These are phyloP conservation scores for Didymosphaeria variabile DNA, from an alignment of 2,329 filamentous ascomycete species.

Conservation along the genomic window DNA sequence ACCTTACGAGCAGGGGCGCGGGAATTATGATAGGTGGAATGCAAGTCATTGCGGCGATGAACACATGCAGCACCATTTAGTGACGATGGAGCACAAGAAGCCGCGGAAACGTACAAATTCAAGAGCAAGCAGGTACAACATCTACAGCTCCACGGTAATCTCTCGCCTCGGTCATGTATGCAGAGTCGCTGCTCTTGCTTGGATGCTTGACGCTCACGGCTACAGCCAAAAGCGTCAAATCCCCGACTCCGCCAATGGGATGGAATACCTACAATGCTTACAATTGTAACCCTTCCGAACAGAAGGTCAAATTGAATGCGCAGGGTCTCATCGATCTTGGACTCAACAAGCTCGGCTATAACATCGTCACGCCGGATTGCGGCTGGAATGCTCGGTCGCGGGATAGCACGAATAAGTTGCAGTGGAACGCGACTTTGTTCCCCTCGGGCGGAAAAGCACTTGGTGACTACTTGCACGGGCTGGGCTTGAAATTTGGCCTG, in stretches of 20 bases:
- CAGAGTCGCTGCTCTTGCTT: not conserved
- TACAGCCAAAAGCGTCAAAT: constrained; percentile 14
- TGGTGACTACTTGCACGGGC: constrained; percentile 59
- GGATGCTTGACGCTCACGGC: not conserved
- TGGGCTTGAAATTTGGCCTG: constrained; percentile 63
- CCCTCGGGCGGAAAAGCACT: constrained; percentile 61
- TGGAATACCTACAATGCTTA: constrained; percentile 71
- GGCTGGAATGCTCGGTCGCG: constrained; percentile 57
- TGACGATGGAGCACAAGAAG: not conserved
- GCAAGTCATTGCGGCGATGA: not conserved
- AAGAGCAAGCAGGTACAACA: not conserved
- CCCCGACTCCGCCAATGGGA: constrained; percentile 47
- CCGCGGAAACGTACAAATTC: not conserved
- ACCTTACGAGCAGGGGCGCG: not conserved
- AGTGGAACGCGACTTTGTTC: constrained; percentile 61
- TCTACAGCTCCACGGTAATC: not conserved
- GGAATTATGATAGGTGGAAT: constrained; percentile 8
- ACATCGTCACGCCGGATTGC: constrained; percentile 66
- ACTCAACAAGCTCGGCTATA: constrained; percentile 63
- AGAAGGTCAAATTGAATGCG: constrained; percentile 61
- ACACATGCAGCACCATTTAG: not conserved
- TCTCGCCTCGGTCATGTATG: not conserved
- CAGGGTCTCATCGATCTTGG: constrained; percentile 63
- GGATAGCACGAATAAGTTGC: constrained; percentile 42
- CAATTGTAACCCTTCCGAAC: constrained; percentile 59